These are phyloP conservation scores for Blastomyces emzantsi DNA, from an alignment of 2,329 filamentous ascomycete genomes.

Conservation along the genomic window DNA sequence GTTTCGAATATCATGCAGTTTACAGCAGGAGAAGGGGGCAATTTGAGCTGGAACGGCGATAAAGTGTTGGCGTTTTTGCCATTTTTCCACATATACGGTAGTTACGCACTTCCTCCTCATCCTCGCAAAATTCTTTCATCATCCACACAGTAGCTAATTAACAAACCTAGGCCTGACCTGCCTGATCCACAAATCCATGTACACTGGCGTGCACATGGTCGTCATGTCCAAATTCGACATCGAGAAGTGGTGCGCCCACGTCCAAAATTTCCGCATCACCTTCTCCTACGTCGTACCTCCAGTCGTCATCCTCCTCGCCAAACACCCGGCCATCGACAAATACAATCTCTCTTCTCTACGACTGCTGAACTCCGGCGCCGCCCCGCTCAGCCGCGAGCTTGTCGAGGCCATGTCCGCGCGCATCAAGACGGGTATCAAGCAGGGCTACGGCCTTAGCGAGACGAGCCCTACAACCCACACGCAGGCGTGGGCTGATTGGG, in stretches of 20 bases:
- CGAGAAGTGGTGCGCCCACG: conserved; percentile 63
- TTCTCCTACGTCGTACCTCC: conserved; percentile 79
- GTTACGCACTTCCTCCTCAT: conserved; percentile 19
- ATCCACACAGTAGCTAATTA: conserved; percentile 10
- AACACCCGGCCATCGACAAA: conserved; percentile 65
- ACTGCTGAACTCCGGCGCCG: conserved; percentile 81
- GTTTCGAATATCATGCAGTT: conserved; percentile 61
- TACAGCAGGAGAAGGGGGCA: conserved; percentile 44
- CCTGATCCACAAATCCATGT: conserved; percentile 60
- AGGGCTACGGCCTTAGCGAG: conserved; percentile 86
- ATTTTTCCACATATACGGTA: conserved; percentile 86
- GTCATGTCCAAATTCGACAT: conserved; percentile 77
- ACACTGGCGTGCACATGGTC: conserved; percentile 56
- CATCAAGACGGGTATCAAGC: conserved; percentile 72
- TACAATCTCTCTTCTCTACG: conserved; percentile 72
- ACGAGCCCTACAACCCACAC: conserved; percentile 71
- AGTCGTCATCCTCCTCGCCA: conserved; percentile 69
- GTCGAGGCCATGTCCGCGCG: conserved; percentile 66
- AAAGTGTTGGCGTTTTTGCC: conserved; percentile 70
- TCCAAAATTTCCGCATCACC: conserved; percentile 67
- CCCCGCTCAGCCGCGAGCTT: conserved; percentile 72
- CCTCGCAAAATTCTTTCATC: background rate
- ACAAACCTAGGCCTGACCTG: conserved; percentile 54
- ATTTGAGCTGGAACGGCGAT: conserved; percentile 56
- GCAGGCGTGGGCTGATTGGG: conserved; percentile 68